Evolutionary conservation across 805 yeast genomes (phyloP).

Genomic region (Candida endomychidarum): DNA sequence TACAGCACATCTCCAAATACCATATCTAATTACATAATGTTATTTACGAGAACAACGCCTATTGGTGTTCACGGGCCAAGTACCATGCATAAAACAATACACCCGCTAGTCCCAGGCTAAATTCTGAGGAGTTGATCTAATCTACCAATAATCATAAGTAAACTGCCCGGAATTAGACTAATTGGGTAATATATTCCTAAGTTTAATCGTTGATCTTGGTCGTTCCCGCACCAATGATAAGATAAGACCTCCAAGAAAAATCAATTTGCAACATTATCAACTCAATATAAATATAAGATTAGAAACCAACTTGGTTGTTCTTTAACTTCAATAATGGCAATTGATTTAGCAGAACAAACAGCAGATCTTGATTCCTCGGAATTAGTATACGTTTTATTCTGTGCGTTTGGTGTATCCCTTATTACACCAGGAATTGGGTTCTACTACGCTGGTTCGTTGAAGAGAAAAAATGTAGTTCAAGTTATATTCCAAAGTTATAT

Average conservation of each 20-base stretch:
- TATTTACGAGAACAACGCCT: too few species aligned
- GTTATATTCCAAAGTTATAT: slow-evolving; percentile 45
- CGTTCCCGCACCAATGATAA: slow-evolving; percentile 2
- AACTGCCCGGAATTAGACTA: background rate
- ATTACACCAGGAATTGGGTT: slow-evolving; percentile 49
- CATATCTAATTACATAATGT: too few species aligned
- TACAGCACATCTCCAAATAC: too few species aligned
- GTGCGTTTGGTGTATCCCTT: slow-evolving; percentile 49
- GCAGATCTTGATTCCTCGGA: slow-evolving; percentile 41
- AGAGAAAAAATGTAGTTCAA: slow-evolving; percentile 44
- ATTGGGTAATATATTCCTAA: background rate
- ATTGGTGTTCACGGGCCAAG: too few species aligned
- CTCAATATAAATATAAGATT: too few species aligned
- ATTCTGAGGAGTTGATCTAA: too few species aligned
- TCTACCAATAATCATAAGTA: background rate
- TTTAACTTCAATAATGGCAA: background rate
- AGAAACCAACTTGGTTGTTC: too few species aligned
- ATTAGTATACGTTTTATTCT: slow-evolving; percentile 50
- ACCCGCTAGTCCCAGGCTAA: too few species aligned
- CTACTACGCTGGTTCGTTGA: slow-evolving; percentile 45
- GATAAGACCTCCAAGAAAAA: slow-evolving; percentile 3
- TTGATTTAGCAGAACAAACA: slow-evolving; percentile 30
- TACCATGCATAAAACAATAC: too few species aligned
- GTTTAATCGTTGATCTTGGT: background rate
- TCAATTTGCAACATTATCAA: too few species aligned